Evolutionary conservation across 345 rosid species (phyloP).

Genomic region (Passiflora organensis): DNA sequence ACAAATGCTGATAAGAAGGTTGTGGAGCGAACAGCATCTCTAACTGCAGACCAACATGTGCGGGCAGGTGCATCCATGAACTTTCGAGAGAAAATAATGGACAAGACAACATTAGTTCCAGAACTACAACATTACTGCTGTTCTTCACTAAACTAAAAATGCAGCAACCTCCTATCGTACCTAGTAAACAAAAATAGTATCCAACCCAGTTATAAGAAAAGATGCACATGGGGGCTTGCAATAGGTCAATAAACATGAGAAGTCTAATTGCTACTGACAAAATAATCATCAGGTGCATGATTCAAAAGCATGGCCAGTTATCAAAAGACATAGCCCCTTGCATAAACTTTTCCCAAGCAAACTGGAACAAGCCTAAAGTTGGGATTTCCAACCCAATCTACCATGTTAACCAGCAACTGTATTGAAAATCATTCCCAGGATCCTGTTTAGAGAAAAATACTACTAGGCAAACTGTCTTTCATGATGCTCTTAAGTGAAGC

Average conservation of each 20-base stretch:
- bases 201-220: neutral
- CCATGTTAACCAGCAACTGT: neutral
- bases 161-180: no score
- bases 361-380: no score
- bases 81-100: conserved; percentile 37
- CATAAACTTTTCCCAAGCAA: no score
- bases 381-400: no score
- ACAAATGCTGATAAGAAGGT: conserved; percentile 96
- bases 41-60: conserved; percentile 77
- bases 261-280: no score
- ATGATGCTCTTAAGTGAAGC: neutral
- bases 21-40: conserved; percentile 88
- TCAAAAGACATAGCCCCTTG: no score
- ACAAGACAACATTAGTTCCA: conserved; percentile 6
- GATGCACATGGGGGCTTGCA: neutral
- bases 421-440: conserved; percentile 3
- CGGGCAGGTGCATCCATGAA: conserved; percentile 87
- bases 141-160: neutral
- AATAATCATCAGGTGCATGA: no score
- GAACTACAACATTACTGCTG: conserved; percentile 3
- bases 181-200: neutral
- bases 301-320: no score
- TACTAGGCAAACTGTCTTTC: neutral
- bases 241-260: no score
- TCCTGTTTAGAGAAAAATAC: neutral